Percentiles rank a stretch among this genome's conserved stretches.
These are phyloP conservation scores for Asterella californica DNA, from an alignment of 225 moss, liverwort and hornwort genomes.

Conservation along the genomic window DNA sequence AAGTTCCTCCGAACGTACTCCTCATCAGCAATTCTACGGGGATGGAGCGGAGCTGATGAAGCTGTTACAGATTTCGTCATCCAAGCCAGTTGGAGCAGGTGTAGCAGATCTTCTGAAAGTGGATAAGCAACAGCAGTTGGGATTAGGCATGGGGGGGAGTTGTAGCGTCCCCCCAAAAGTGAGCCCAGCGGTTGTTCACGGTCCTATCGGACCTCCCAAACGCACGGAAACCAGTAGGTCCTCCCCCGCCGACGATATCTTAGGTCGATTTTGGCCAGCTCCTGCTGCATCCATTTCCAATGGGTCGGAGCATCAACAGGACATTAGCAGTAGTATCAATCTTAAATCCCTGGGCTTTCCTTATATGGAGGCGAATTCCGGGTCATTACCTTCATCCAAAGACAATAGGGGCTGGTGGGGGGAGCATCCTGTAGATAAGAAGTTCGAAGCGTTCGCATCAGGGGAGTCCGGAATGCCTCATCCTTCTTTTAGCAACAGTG, in stretches of 20 bases:
- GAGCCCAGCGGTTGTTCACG: slow-evolving; percentile 59
- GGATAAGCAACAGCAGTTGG: slow-evolving; percentile 33
- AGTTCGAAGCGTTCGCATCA: slow-evolving; percentile 19
- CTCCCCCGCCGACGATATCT: slow-evolving; percentile 54
- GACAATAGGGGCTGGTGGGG: slow-evolving; percentile 37
- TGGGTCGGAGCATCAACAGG: slow-evolving; percentile 31
- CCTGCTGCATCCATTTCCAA: slow-evolving; percentile 44
- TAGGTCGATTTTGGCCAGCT: slow-evolving; percentile 84
- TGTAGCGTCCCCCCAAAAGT: slow-evolving; percentile 43
- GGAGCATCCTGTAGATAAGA: slow-evolving; percentile 26
- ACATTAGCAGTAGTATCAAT: slow-evolving; percentile 19
- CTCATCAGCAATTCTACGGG: slow-evolving; percentile 78
- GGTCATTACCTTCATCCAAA: slow-evolving; percentile 9
- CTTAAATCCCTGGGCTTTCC: slow-evolving; percentile 27
- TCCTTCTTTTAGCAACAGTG: slow-evolving; percentile 31
- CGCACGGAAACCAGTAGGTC: slow-evolving; percentile 53
- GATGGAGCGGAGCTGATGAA: slow-evolving; percentile 81
- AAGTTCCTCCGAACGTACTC: slow-evolving; percentile 21
- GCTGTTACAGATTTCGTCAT: slow-evolving; percentile 61
- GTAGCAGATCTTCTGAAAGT: slow-evolving; percentile 22
- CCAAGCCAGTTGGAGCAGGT: slow-evolving; percentile 14
- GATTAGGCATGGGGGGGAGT: slow-evolving; percentile 32
- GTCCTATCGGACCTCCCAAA: slow-evolving; percentile 96
- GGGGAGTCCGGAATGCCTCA: slow-evolving; percentile 28
- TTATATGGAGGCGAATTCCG: slow-evolving; percentile 28